Base-by-base conservation (phyloP, 495 filamentous ascomycete species). In the Hypomontagnella submonticulosa region DNA sequence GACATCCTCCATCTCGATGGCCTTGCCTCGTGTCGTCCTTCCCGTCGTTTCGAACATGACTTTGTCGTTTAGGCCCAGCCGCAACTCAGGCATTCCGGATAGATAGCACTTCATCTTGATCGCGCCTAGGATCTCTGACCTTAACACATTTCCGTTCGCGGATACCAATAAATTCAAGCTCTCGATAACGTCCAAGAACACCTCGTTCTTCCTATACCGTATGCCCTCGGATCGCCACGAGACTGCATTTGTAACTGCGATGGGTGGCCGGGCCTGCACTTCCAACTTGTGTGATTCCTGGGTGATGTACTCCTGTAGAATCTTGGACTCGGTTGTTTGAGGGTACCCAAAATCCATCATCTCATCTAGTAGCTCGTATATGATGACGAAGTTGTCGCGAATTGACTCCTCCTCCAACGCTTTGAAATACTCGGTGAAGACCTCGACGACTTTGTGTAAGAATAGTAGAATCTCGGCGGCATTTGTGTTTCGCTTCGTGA, bases 321-420 rank as follows among this genome's bases (percentile, higher is more conserved):
- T 99, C 85, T 99, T 99, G 79, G 86, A 92, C 78, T 99, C 96
- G 52, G 96, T 99, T 16, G 96, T 99, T 78, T 99, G 96, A 13
- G 96, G 96, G 77, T 99, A 97, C 48, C 96, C 96, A 80, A 98
- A 99, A 77, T 99, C 96, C 96, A 99, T 99, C 96, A 99, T 99
- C 81, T 99, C 96, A 75, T 99, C 96, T 65, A 99, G 86, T 53
- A 99, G 79, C 79, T 99, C 96, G 82, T 99, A 99, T 71, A 99
- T 99, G 71, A 99, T 86, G 76, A 99, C 96, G 70, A 98, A 99
- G 82, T 99, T 99, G 80, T 99, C 96, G 56, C 96, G 90, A 74
- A 99, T 99, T 76, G 92, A 96, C 79, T 99, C 96, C 77, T 99
- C 96, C 77, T 99, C 96, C 52, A 99, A 85, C 71, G 96, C 94